Base-by-base conservation (phyloP, 78 protist species). In the Reticulomyxa filosa region DNA sequence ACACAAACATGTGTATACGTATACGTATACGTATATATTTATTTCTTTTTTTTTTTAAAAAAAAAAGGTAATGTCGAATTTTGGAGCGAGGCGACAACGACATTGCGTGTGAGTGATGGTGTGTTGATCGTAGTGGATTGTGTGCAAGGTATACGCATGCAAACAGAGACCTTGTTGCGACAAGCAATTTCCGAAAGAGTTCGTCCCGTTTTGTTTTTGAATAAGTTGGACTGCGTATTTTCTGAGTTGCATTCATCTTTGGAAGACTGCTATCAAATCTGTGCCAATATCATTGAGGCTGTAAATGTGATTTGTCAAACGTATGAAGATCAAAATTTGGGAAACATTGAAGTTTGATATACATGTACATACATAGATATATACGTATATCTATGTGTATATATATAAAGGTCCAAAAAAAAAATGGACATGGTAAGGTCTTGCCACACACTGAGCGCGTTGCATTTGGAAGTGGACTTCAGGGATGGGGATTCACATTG, bases 161-260 rank as follows among this genome's bases (percentile, higher is more conserved):
- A 85, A 64, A 85, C 97, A 1, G 92, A 87, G 63, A 81, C 87
- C 2, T 87, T 87, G 36, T 70, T 87, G 62, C 79, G 94, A 7
- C 97, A 85, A 75, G 92, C 97, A 0, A 53, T 87, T 3, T 48
- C 76, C 20, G 88, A 86, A 61, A 48, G 77, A 23, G 65, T 87
- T 70, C 37, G 13, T 20, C 87, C 87, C n/a, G 83, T 86, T 20
- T 77, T 90, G 46, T 81, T 87, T 63, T 51, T 95, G 73, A 95
- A 95, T 94, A 95, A 95, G 85, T 65, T 92, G 51, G 99, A 95
- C 80, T 92, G 97, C 55, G 88, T 71, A 46, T 70, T 94, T 27
- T 81, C 87, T 39, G 62, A 36, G 52, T 46, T 46, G 4, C 63
- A 46, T 35, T 38, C 33, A 3, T 37, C 65, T 1, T 48, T 62